Conservation (phyloP, 768 basidiomycete genomes). For the Mycena alexandri region DNA sequence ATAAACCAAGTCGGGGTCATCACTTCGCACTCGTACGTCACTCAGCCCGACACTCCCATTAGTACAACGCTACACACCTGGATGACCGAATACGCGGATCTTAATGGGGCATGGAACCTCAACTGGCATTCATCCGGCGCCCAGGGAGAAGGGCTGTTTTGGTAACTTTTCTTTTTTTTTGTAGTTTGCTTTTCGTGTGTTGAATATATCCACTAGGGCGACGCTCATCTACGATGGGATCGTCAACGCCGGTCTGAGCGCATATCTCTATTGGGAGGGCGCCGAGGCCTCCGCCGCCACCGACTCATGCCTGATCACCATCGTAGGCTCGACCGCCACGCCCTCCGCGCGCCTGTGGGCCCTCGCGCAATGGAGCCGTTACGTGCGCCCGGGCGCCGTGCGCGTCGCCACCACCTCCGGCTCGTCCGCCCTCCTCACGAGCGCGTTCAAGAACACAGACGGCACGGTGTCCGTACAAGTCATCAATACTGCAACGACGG, state of each 20-base stretch:
- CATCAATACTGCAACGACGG: not conserved
- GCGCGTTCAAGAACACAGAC: too few species aligned
- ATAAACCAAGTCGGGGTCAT: conserved; percentile 21
- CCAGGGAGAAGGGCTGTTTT: conserved; percentile 13
- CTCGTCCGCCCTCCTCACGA: not conserved
- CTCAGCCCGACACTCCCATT: not conserved
- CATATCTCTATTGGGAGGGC: conserved; percentile 33
- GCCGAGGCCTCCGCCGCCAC: conserved; percentile 27
- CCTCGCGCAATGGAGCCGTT: conserved; percentile 33
- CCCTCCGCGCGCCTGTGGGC: conserved; percentile 32
- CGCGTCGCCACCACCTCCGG: conserved; percentile 24
- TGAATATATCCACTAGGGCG: conserved; percentile 17
- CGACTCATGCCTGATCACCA: conserved; percentile 24
- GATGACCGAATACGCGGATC: conserved; percentile 32
- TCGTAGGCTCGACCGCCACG: conserved; percentile 17
- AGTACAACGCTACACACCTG: conserved; percentile 23
- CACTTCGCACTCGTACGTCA: conserved; percentile 30
- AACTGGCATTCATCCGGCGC: conserved; percentile 28
- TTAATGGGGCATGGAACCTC: conserved; percentile 11
- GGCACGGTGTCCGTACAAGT: too few species aligned
- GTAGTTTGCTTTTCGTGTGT: too few species aligned
- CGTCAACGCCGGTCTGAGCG: conserved; percentile 23
- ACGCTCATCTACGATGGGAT: conserved; percentile 27
- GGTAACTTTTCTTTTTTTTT: too few species aligned
- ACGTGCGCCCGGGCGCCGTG: conserved; percentile 31